A percentile compares a stretch with the other conserved stretches of the same genome.
phyloP scores from a whole-genome alignment of 352 stramenopile genomes.

The Globisporangium viniferum region DNA sequence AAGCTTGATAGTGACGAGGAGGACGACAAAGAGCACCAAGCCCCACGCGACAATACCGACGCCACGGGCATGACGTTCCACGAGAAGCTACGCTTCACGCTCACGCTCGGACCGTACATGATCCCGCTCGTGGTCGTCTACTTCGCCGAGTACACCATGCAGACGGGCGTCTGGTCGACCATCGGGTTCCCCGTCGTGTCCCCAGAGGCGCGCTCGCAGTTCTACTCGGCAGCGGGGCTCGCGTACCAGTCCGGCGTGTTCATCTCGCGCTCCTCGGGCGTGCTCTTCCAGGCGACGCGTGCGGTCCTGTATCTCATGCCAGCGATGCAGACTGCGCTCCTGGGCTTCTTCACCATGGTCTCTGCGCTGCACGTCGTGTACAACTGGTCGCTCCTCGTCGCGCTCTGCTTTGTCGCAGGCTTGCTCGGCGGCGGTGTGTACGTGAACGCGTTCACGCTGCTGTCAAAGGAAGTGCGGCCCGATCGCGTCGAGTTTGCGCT shows the following conservation, averaged over 20 bases:
- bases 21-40: constrained; percentile 1
- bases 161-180: constrained; percentile 91
- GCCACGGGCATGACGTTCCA: constrained; percentile 37
- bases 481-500: constrained; percentile 87
- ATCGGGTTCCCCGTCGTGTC: constrained; percentile 91
- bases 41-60: neutral
- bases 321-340: constrained; percentile 75
- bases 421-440: constrained; percentile 89
- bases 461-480: constrained; percentile 74
- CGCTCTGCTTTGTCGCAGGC: constrained; percentile 84
- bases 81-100: constrained; percentile 68
- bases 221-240: constrained; percentile 90
- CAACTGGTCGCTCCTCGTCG: constrained; percentile 77
- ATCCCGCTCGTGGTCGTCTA: constrained; percentile 91
- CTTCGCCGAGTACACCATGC: constrained; percentile 92
- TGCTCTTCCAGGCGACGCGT: constrained; percentile 74
- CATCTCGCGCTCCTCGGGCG: constrained; percentile 85
- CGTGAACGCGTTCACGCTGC: constrained; percentile 90
- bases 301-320: constrained; percentile 89
- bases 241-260: constrained; percentile 93
- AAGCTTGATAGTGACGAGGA: constrained; percentile 1
- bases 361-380: constrained; percentile 83
- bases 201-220: constrained; percentile 63
- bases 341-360: constrained; percentile 86
- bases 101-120: constrained; percentile 89